phyloP scores from a whole-genome alignment of 192 early-diverging fungal genomes.

The Coemansia sp. region DNA sequence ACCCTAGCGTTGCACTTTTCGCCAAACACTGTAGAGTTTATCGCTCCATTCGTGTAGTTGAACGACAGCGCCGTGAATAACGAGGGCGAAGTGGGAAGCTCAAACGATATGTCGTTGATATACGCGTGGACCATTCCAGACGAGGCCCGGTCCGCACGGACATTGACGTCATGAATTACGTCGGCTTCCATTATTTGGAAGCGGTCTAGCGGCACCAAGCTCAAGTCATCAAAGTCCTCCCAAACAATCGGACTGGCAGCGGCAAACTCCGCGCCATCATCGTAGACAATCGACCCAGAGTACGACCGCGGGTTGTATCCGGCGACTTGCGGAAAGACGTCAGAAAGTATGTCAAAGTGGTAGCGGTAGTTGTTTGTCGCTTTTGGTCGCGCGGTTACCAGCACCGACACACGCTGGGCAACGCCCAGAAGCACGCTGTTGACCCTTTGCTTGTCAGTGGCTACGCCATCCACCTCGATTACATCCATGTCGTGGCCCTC shows the following conservation, averaged over 20 bases:
- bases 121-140: constrained; percentile 66
- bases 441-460: constrained; percentile 58
- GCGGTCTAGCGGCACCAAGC: constrained; percentile 53
- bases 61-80: constrained; percentile 65
- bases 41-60: constrained; percentile 50
- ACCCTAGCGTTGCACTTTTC: constrained; percentile 61
- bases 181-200: constrained; percentile 44
- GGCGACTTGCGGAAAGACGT: constrained; percentile 67
- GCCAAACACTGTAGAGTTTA: constrained; percentile 61
- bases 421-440: constrained; percentile 62
- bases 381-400: constrained; percentile 70
- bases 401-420: constrained; percentile 80
- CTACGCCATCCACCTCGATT: constrained; percentile 79
- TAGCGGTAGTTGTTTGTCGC: constrained; percentile 63
- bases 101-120: constrained; percentile 74
- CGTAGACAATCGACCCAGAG: constrained; percentile 60
- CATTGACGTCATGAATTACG: constrained; percentile 23
- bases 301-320: constrained; percentile 58
- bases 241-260: constrained; percentile 11
- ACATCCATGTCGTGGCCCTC: constrained; percentile 78
- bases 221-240: constrained; percentile 60
- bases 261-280: constrained; percentile 6
- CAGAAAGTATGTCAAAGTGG: constrained; percentile 67
- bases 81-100: constrained; percentile 62
- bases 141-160: constrained; percentile 56